Evolutionary conservation across 805 yeast species (phyloP).

Genomic region (Starmerella bacillaris): DNA sequence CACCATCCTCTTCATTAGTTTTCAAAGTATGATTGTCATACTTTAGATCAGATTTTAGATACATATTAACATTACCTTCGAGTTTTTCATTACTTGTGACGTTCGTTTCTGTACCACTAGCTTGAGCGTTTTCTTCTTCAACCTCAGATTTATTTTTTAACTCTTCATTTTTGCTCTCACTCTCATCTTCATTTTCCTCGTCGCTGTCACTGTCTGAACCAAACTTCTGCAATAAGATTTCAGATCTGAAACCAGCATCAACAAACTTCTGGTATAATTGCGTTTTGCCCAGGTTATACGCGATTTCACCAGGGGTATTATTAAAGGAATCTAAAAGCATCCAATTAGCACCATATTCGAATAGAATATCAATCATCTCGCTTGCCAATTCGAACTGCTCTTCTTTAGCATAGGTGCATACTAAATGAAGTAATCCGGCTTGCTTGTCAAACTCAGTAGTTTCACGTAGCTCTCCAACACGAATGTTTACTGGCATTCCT

Average conservation of each 20-base stretch:
- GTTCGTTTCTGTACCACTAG: constrained; percentile 8
- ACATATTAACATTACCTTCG: constrained; percentile 35
- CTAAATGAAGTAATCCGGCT: constrained; percentile 15
- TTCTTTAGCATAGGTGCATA: constrained; percentile 10
- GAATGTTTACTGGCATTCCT: constrained; percentile 19
- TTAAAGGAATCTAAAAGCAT: constrained; percentile 50
- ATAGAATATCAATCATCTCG: constrained; percentile 42
- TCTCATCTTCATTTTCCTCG: constrained; percentile 7
- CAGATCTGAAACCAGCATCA: constrained; percentile 83
- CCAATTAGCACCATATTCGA: constrained; percentile 89
- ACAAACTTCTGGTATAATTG: constrained; percentile 34
- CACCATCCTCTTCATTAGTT: constrained; percentile 71
- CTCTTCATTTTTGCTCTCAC: constrained; percentile 6
- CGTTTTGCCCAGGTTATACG: constrained; percentile 31
- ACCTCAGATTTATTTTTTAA: constrained; percentile 12
- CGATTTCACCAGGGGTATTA: constrained; percentile 73
- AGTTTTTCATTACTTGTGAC: constrained; percentile 10
- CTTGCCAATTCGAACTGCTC: constrained; percentile 12
- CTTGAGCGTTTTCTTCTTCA: constrained; percentile 8
- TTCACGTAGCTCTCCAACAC: constrained; percentile 15
- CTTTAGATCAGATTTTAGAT: constrained; percentile 45
- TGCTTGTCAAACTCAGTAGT: constrained; percentile 10
- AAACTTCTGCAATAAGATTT: constrained; percentile 56
- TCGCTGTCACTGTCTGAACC: constrained; percentile 14
- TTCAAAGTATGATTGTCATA: constrained; percentile 44